Conservation (phyloP, 495 filamentous ascomycete genomes). For the Pyronema omphalodes region DNA sequence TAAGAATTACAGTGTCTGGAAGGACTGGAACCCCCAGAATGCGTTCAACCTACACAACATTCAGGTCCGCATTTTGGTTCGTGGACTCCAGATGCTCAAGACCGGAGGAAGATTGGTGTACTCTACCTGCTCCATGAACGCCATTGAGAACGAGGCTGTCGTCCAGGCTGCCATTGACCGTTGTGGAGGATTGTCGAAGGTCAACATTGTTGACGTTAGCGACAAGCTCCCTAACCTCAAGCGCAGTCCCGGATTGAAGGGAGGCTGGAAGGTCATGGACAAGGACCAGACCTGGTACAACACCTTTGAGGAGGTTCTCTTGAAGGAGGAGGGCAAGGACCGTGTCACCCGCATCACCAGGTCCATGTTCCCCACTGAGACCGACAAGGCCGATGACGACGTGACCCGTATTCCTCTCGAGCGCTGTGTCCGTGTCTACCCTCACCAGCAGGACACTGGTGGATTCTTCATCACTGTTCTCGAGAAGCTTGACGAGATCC, state of each 20-base stretch:
- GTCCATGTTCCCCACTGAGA: constrained; percentile 56
- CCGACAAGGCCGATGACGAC: constrained; percentile 32
- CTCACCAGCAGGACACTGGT: constrained; percentile 87
- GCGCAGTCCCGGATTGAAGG: constrained; percentile 47
- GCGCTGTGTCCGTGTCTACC: constrained; percentile 80
- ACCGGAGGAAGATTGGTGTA: constrained; percentile 86
- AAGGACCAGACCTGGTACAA: constrained; percentile 56
- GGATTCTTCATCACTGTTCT: constrained; percentile 93
- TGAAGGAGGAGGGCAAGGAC: constrained; percentile 8
- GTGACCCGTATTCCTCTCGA: constrained; percentile 52
- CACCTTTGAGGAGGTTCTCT: constrained; percentile 51
- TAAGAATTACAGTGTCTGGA: constrained; percentile 87
- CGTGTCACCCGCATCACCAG: constrained; percentile 47
- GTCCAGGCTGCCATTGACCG: constrained; percentile 67
- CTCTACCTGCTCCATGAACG: constrained; percentile 96
- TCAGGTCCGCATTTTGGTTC: constrained; percentile 75
- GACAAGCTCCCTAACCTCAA: constrained; percentile 57
- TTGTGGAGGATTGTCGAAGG: constrained; percentile 67
- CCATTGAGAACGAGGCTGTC: constrained; percentile 93
- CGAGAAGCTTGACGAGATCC: constrained; percentile 79
- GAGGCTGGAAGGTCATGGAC: constrained; percentile 73
- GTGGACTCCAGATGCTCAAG: constrained; percentile 91
- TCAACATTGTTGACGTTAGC: constrained; percentile 66
- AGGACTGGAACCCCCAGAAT: constrained; percentile 73
- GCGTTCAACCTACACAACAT: constrained; percentile 67